These are phyloP conservation scores for Onygenales sp. DNA, from an alignment of 2,329 filamentous ascomycete genomes.

Conservation along the genomic window DNA sequence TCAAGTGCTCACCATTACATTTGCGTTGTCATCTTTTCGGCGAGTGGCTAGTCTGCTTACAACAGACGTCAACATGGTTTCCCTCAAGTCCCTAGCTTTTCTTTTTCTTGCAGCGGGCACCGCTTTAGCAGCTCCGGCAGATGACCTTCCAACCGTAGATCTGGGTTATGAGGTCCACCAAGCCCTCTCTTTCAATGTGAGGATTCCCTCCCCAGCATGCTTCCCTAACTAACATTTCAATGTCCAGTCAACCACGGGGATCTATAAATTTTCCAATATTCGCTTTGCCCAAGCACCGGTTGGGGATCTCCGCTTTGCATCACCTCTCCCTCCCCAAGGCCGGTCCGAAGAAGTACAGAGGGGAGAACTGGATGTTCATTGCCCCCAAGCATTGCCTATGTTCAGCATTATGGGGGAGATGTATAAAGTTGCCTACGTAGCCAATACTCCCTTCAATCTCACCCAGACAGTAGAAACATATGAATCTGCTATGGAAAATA, in stretches of 20 bases:
- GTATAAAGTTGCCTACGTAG: background rate
- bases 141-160: slow-evolving; percentile 30
- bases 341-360: slow-evolving; percentile 33
- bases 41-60: no score
- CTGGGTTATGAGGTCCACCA: slow-evolving; percentile 44
- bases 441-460: background rate
- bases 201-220: background rate
- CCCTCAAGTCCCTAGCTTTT: background rate
- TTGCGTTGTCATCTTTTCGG: no score
- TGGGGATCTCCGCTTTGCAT: slow-evolving; percentile 38
- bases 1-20: no score
- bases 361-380: slow-evolving; percentile 31
- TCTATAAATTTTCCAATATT: slow-evolving; percentile 46
- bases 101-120: background rate
- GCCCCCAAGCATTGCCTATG: slow-evolving; percentile 24
- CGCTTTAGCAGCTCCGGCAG: background rate
- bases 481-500: no score
- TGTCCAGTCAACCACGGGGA: slow-evolving; percentile 22
- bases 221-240: background rate
- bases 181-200: slow-evolving; percentile 20
- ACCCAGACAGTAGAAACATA: no score
- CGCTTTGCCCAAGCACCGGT: slow-evolving; percentile 43
- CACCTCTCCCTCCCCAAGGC: slow-evolving; percentile 31
- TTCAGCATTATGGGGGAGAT: no score
- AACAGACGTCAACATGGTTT: no score